A percentile compares a stretch with the other conserved stretches of the same genome.
Evolutionary conservation across 2,329 filamentous ascomycete species (phyloP).

Genomic region (Lecanosticta acicola): DNA sequence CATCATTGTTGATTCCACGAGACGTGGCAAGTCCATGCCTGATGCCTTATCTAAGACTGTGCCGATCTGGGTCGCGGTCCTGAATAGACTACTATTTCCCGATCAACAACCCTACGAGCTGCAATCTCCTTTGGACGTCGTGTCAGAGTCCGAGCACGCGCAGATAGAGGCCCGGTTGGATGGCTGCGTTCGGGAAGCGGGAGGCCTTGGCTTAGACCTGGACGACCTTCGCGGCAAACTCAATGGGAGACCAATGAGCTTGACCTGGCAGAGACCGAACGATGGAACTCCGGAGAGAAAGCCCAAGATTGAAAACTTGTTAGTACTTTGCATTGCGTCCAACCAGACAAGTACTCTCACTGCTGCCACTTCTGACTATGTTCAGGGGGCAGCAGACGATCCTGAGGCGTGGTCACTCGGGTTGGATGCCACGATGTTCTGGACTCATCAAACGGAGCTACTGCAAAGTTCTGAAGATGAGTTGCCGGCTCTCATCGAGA

Average conservation of each 20-base stretch:
- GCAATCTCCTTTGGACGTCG: slow-evolving; percentile 64
- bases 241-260: slow-evolving; percentile 61
- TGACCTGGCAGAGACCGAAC: slow-evolving; percentile 74
- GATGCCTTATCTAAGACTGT: slow-evolving; percentile 92
- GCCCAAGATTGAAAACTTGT: slow-evolving; percentile 50
- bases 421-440: slow-evolving; percentile 73
- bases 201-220: slow-evolving; percentile 58
- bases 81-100: slow-evolving; percentile 76
- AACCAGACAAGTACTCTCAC: slow-evolving; percentile 65
- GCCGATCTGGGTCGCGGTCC: slow-evolving; percentile 84
- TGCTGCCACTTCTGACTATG: slow-evolving; percentile 64
- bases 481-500: slow-evolving; percentile 48
- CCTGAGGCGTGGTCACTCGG: slow-evolving; percentile 87
- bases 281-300: slow-evolving; percentile 44
- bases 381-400: slow-evolving; percentile 93
- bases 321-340: slow-evolving; percentile 84
- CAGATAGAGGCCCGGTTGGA: slow-evolving; percentile 66
- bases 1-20: slow-evolving; percentile 88
- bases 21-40: slow-evolving; percentile 90
- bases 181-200: slow-evolving; percentile 48
- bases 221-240: slow-evolving; percentile 51
- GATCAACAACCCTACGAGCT: slow-evolving; percentile 49
- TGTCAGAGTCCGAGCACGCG: slow-evolving; percentile 68
- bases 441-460: slow-evolving; percentile 60
- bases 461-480: slow-evolving; percentile 62